Evolutionary conservation across 2,329 filamentous ascomycete species (phyloP), one percentile per base, ranked within the genome.

Genomic region (Colletotrichum tropicale): DNA sequence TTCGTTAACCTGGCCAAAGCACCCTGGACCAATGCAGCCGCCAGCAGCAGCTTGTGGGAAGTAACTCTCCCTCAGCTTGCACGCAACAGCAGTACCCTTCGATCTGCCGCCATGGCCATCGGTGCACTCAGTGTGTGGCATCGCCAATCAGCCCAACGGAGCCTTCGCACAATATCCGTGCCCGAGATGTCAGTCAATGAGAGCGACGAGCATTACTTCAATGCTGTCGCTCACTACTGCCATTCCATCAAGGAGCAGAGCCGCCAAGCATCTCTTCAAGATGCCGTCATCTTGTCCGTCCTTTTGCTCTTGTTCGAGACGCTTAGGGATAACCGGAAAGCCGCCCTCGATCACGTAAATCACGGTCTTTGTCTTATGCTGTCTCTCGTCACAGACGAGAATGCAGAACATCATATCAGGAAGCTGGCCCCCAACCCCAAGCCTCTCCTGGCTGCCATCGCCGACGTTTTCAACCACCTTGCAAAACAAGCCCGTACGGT

Each of bases 221-320:
- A 81, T 2, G 85, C 84, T 0, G 75, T 86, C 6, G 77, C 79
- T 4, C 82, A 85, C 67, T 85, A 86, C 66, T 83, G 84, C 24
- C 77, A 79, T 5, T 81, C 84, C 0, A 73, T 86, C 8, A 84
- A 80, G 60, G 65, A 83, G 10, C 79, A 81, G n/a, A 81, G 78
- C 16, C 74, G 80, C 7, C 77, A 78, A 0, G 62, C 75, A 32
- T 82, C 82, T 2, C 36, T 83, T 5, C 82, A 80, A 6, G 81
- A 82, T 24, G 78, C 82, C 0, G 66, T 84, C 0, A 82, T 85
- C 9, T 70, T 85, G 1, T 84, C 83, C 0, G 65, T 85, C 0
- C 56, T 85, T 5, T 75, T 82, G 2, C 64, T 85, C 0, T 80
- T 79, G 13, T 85, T 85, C 16, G 83, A 85, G 36, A 80, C 74